Evolutionary conservation across 2,329 filamentous ascomycete species (phyloP).

Genomic region (Chaetomium sp.): DNA sequence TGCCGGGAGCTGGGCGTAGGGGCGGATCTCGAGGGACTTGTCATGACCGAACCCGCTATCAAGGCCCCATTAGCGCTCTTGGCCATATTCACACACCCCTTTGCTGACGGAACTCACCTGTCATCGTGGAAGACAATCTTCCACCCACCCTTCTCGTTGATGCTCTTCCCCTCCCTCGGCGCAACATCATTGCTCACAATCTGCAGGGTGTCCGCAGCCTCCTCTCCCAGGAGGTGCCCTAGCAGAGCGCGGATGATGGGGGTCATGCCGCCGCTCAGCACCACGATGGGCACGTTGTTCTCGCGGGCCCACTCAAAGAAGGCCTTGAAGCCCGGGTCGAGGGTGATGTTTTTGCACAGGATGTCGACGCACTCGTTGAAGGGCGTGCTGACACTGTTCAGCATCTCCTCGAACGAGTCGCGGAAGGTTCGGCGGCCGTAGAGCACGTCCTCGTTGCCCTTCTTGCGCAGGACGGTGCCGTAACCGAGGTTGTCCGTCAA

Average conservation of each 20-base stretch:
- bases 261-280: conserved; percentile 89
- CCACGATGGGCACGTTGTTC: conserved; percentile 88
- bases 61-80: conserved; percentile 17
- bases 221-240: conserved; percentile 74
- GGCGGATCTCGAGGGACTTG: conserved; percentile 88
- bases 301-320: conserved; percentile 82
- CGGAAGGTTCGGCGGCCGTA: conserved; percentile 71
- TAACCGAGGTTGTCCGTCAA: conserved; percentile 93
- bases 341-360: conserved; percentile 78
- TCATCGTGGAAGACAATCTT: conserved; percentile 86
- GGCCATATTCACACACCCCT: background rate
- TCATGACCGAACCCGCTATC: conserved; percentile 86
- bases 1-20: conserved; percentile 74
- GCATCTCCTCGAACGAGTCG: conserved; percentile 88
- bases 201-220: conserved; percentile 74
- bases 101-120: conserved; percentile 52
- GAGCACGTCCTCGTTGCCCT: conserved; percentile 78
- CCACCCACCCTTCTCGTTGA: conserved; percentile 84
- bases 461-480: conserved; percentile 68
- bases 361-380: conserved; percentile 80
- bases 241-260: conserved; percentile 87
- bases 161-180: conserved; percentile 64
- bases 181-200: conserved; percentile 87
- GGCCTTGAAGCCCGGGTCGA: conserved; percentile 84
- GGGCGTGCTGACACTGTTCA: conserved; percentile 79